phyloP scores from a whole-genome alignment of 2,329 filamentous ascomycete genomes.

The Sordariomycetes sp. region DNA sequence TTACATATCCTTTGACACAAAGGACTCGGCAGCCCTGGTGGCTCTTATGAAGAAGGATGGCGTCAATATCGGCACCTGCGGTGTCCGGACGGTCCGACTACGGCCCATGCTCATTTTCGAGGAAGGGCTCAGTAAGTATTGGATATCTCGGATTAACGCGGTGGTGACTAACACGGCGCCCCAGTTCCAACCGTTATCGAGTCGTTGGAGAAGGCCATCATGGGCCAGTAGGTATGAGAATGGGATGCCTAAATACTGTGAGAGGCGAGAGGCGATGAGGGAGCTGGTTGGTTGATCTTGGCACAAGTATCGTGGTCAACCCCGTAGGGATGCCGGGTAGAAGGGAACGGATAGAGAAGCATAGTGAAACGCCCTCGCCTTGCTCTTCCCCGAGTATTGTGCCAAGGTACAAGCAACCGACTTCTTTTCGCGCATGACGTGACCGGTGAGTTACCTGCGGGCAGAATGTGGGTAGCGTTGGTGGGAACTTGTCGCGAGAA shows the following conservation, averaged over 20 bases:
- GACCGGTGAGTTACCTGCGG: too few species aligned
- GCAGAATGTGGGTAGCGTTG: too few species aligned
- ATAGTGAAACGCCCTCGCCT: too few species aligned
- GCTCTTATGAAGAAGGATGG: slow-evolving; percentile 61
- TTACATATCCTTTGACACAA: slow-evolving; percentile 72
- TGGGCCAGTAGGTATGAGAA: neutral
- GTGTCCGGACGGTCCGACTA: slow-evolving; percentile 57
- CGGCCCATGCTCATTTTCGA: slow-evolving; percentile 77
- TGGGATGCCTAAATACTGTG: neutral
- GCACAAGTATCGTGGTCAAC: too few species aligned
- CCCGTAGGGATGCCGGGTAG: too few species aligned
- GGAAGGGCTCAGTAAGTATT: slow-evolving; percentile 44
- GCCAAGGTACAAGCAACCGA: too few species aligned
- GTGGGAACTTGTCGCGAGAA: too few species aligned
- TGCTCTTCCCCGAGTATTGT: too few species aligned
- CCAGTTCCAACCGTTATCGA: slow-evolving; percentile 14
- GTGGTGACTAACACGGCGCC: neutral
- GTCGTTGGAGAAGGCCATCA: slow-evolving; percentile 15
- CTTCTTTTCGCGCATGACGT: too few species aligned
- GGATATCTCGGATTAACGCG: neutral
- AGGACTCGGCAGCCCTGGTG: slow-evolving; percentile 57
- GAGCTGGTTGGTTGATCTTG: too few species aligned
- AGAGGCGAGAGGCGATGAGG: too few species aligned
- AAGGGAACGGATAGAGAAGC: too few species aligned
- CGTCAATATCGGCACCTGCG: slow-evolving; percentile 70